Evolutionary conservation across 1,139 yeast genomes (phyloP).

Genomic region (Kodamaea arcana): DNA sequence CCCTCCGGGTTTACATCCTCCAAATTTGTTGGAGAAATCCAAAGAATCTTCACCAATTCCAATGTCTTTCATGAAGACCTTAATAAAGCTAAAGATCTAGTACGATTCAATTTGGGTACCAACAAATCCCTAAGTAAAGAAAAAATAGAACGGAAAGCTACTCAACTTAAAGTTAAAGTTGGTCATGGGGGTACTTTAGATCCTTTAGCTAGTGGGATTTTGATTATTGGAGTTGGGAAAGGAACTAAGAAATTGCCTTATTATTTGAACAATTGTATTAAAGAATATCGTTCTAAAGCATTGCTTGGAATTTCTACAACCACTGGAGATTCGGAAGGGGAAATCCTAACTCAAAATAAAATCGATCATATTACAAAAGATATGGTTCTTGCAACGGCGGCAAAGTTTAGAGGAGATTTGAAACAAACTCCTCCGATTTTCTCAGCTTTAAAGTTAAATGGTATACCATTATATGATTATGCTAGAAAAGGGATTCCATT

Average conservation of each 20-base stretch:
- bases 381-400: conserved; percentile 45
- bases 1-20: conserved; percentile 86
- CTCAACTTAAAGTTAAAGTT: conserved; percentile 68
- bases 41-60: conserved; percentile 58
- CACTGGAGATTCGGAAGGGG: conserved; percentile 92
- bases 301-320: conserved; percentile 88
- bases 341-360: conserved; percentile 56
- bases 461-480: conserved; percentile 89
- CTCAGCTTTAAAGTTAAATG: conserved; percentile 92
- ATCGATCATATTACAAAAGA: conserved; percentile 57
- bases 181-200: conserved; percentile 99
- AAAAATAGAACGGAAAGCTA: conserved; percentile 43
- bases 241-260: conserved; percentile 82
- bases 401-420: conserved; percentile 70
- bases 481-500: conserved; percentile 86
- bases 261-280: conserved; percentile 67
- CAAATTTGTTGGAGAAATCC: conserved; percentile 62
- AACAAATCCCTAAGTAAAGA: conserved; percentile 46
- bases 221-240: conserved; percentile 83
- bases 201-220: conserved; percentile 89
- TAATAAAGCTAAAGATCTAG: conserved; percentile 31
- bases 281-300: conserved; percentile 81
- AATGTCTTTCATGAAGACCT: conserved; percentile 55
- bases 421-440: conserved; percentile 93
- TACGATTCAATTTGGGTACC: conserved; percentile 34